Percentiles rank a stretch among this genome's conserved stretches.
Evolutionary conservation across 805 yeast species (phyloP).

Genomic region (Saccharomycopsis fermentans): DNA sequence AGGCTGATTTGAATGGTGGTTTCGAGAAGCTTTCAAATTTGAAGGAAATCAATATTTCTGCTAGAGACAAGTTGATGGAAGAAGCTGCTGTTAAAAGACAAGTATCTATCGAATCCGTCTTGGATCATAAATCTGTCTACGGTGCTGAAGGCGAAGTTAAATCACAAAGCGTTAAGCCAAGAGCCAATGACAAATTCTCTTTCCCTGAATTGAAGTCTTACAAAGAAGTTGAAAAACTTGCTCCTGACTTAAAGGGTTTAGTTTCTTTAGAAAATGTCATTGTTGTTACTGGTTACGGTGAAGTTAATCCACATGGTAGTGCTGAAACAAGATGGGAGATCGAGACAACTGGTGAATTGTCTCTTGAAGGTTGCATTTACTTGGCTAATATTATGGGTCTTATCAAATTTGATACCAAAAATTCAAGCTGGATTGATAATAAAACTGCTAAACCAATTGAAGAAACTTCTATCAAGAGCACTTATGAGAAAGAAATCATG

Average conservation of each 20-base stretch:
- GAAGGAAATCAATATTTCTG: conserved; percentile 72
- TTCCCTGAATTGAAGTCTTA: conserved; percentile 85
- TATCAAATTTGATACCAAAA: conserved; percentile 70
- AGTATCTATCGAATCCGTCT: conserved; percentile 84
- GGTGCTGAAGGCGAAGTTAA: conserved; percentile 22
- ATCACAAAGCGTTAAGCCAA: conserved; percentile 53
- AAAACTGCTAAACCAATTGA: conserved; percentile 89
- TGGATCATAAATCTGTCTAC: conserved; percentile 50
- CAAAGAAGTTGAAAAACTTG: conserved; percentile 53
- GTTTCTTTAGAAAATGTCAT: conserved; percentile 84
- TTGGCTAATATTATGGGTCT: conserved; percentile 99
- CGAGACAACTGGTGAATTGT: conserved; percentile 92
- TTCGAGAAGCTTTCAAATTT: conserved; percentile 86
- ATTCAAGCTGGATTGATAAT: conserved; percentile 95
- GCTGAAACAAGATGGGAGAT: conserved; percentile 99
- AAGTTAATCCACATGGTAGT: conserved; percentile 99
- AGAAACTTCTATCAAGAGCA: conserved; percentile 84
- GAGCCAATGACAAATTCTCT: conserved; percentile 87
- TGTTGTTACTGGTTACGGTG: conserved; percentile 96
- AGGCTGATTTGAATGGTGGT: conserved; percentile 99
- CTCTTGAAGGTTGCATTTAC: conserved; percentile 95
- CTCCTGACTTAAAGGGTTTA: conserved; percentile 74
- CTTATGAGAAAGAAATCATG: conserved; percentile 81
- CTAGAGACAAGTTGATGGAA: conserved; percentile 60
- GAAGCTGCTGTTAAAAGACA: conserved; percentile 92